phyloP scores from a whole-genome alignment of 352 stramenopile genomes.

The Phytophthora cajani region DNA sequence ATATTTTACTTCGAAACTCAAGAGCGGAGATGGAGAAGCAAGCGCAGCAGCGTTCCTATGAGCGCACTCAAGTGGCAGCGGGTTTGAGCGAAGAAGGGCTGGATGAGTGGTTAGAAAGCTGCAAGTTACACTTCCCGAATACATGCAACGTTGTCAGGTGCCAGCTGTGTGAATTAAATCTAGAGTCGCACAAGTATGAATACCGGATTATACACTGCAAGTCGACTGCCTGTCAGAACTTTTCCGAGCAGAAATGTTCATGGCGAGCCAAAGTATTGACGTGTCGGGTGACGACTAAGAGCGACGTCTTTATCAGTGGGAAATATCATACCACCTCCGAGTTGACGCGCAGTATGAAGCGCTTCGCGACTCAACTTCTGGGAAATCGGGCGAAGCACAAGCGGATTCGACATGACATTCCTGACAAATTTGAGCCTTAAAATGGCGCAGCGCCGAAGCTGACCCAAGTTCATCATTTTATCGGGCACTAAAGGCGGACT shows the following conservation, averaged over 20 bases:
- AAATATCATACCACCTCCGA: neutral
- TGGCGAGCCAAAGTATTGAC: neutral
- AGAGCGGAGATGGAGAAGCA: neutral
- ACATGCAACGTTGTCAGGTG: neutral
- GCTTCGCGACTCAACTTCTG: slow-evolving; percentile 1
- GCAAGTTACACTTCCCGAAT: neutral
- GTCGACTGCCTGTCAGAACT: neutral
- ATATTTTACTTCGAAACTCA: neutral
- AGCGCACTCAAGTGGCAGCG: neutral
- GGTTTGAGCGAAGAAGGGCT: neutral
- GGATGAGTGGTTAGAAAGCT: neutral
- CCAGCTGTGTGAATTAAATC: neutral
- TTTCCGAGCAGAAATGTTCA: neutral
- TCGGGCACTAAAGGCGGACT: slow-evolving; percentile 3
- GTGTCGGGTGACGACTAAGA: neutral
- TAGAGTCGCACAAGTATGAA: neutral
- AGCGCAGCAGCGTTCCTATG: neutral
- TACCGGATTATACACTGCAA: neutral
- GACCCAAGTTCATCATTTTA: slow-evolving; percentile 1
- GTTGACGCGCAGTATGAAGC: neutral
- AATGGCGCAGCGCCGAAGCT: neutral
- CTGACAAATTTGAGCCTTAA: slow-evolving; percentile 6
- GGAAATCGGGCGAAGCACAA: slow-evolving; percentile 9
- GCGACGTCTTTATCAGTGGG: neutral
- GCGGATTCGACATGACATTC: slow-evolving; percentile 4